A percentile compares a stretch with the other conserved stretches of the same genome.
Evolutionary conservation across 2,329 filamentous ascomycete species (phyloP).

Genomic region (Metarhizium album): DNA sequence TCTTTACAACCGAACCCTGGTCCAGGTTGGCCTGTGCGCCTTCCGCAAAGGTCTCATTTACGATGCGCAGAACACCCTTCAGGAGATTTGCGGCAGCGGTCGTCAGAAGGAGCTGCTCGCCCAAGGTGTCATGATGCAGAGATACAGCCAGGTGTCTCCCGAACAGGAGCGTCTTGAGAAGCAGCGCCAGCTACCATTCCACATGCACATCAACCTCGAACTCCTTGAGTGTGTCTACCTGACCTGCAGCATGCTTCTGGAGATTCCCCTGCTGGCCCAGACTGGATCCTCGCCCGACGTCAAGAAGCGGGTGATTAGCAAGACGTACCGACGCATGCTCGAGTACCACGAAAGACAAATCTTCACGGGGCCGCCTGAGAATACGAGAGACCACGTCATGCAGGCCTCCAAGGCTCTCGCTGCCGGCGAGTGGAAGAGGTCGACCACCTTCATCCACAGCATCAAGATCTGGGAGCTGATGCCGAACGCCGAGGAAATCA

Average conservation of each 20-base stretch:
- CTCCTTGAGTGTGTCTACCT: conserved; percentile 96
- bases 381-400: conserved; percentile 98
- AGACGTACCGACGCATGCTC: conserved; percentile 97
- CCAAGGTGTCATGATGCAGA: conserved; percentile 96
- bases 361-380: conserved; percentile 96
- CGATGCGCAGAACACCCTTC: conserved; percentile 92
- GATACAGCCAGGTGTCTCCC: conserved; percentile 89
- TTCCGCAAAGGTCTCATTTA: conserved; percentile 96
- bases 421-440: conserved; percentile 97
- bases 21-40: conserved; percentile 94
- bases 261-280: conserved; percentile 94
- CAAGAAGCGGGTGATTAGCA: conserved; percentile 96
- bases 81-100: conserved; percentile 96
- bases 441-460: conserved; percentile 82
- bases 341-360: conserved; percentile 99
- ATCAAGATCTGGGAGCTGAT: conserved; percentile 99
- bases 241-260: conserved; percentile 97
- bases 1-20: conserved; percentile 94
- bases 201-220: conserved; percentile 99
- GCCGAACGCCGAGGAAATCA: conserved; percentile 85
- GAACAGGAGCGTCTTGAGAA: conserved; percentile 97
- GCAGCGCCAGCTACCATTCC: conserved; percentile 95
- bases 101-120: conserved; percentile 96
- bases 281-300: conserved; percentile 93
- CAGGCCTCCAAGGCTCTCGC: conserved; percentile 95